Evolutionary conservation across 495 filamentous ascomycete genomes (phyloP).

Genomic region (Xylaria venustula): DNA sequence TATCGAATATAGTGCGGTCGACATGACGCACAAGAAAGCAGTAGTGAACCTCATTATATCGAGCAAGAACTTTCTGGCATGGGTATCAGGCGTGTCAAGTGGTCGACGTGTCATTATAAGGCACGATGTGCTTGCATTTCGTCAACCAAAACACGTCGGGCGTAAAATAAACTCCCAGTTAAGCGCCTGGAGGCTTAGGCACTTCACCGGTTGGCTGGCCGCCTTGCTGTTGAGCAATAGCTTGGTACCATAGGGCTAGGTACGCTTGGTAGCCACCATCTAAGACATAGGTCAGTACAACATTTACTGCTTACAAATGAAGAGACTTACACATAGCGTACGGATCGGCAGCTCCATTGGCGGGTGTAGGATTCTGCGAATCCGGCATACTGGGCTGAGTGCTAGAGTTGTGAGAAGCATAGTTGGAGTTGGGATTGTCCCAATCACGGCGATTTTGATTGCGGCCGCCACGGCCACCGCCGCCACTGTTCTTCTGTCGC

Average conservation of each 20-base stretch:
- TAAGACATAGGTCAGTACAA: conserved; percentile 14
- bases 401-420: conserved; percentile 29
- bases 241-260: conserved; percentile 62
- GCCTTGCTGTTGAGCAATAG: conserved; percentile 45
- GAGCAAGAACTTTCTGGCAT: neutral
- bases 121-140: neutral
- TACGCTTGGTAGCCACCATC: conserved; percentile 65
- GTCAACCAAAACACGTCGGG: neutral
- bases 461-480: conserved; percentile 37
- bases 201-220: conserved; percentile 24
- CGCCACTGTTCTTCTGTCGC: conserved; percentile 53
- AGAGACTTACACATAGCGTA: conserved; percentile 57
- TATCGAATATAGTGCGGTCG: neutral
- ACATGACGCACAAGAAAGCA: neutral
- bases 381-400: conserved; percentile 24
- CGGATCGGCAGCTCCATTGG: conserved; percentile 45
- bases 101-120: neutral
- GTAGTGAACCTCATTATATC: neutral
- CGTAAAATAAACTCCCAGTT: neutral
- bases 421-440: conserved; percentile 43
- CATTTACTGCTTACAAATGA: neutral
- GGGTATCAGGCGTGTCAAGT: neutral
- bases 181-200: conserved; percentile 24
- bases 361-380: conserved; percentile 30
- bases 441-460: conserved; percentile 43